Evolutionary conservation across 2,329 filamentous ascomycete genomes (phyloP).

Genomic region (Ilyonectria sp.): DNA sequence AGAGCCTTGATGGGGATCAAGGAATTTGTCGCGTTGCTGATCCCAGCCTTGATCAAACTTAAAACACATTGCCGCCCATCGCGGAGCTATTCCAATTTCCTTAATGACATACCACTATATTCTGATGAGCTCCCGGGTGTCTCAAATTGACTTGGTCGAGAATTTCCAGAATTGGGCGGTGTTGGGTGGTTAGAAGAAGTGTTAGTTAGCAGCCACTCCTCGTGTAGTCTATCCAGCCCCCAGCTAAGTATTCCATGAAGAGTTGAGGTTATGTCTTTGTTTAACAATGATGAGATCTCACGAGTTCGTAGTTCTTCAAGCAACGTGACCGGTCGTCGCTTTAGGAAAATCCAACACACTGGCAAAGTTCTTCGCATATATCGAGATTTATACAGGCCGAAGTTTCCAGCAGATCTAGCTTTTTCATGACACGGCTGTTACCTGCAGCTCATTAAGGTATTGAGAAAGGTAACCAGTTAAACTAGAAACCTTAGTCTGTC

Average conservation of each 20-base stretch:
- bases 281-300: background rate
- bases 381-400: constrained; percentile 3
- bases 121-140: background rate
- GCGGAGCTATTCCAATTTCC: too few species aligned
- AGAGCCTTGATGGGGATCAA: background rate
- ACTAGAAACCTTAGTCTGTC: too few species aligned
- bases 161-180: background rate
- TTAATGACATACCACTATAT: background rate
- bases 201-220: background rate
- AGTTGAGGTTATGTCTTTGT: background rate
- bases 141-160: background rate
- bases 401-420: too few species aligned
- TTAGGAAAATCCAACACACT: background rate
- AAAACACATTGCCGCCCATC: background rate
- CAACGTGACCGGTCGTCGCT: background rate
- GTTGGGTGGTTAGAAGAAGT: background rate
- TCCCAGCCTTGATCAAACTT: background rate
- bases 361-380: background rate
- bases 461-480: too few species aligned
- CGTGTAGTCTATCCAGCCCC: background rate
- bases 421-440: too few species aligned
- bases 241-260: background rate
- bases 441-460: too few species aligned
- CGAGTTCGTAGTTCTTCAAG: background rate
- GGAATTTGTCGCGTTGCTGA: background rate